Percentiles rank a stretch among this genome's conserved stretches.
phyloP scores from a whole-genome alignment of 768 basidiomycete species.

The Naganishia friedmannii region DNA sequence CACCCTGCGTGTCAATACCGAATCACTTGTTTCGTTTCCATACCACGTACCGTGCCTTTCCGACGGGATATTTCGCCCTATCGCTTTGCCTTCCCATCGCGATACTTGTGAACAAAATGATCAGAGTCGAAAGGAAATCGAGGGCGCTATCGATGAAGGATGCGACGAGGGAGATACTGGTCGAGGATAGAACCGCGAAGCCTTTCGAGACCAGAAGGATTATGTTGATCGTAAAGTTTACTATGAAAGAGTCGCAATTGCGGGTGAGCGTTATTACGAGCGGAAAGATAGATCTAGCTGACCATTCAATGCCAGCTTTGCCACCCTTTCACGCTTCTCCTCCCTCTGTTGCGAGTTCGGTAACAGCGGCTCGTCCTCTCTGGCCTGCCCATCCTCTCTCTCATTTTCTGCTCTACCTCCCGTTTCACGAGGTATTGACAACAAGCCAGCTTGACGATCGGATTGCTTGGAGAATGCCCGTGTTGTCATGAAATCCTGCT shows the following conservation, averaged over 20 bases:
- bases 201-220: constrained; percentile 52
- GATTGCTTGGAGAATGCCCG: background rate
- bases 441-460: background rate
- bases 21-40: no score
- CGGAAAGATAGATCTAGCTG: constrained; percentile 1
- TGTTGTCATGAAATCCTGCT: background rate
- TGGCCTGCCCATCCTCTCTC: constrained; percentile 15
- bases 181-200: constrained; percentile 52
- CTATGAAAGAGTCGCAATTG: constrained; percentile 35
- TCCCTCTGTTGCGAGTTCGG: constrained; percentile 35
- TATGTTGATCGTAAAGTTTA: constrained; percentile 51
- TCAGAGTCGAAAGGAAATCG: constrained; percentile 54
- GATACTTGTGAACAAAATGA: constrained; percentile 52
- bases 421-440: background rate
- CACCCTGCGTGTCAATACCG: no score
- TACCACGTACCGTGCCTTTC: constrained; percentile 49
- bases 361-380: constrained; percentile 38
- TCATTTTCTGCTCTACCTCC: background rate
- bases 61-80: constrained; percentile 47
- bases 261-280: background rate
- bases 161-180: constrained; percentile 54
- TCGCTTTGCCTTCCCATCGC: constrained; percentile 43
- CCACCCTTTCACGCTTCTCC: constrained; percentile 42
- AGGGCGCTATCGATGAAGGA: constrained; percentile 53
- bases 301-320: constrained; percentile 47